phyloP scores from a whole-genome alignment of 371 early-diverging fungal genomes.

The Apophysomyces sp. region DNA sequence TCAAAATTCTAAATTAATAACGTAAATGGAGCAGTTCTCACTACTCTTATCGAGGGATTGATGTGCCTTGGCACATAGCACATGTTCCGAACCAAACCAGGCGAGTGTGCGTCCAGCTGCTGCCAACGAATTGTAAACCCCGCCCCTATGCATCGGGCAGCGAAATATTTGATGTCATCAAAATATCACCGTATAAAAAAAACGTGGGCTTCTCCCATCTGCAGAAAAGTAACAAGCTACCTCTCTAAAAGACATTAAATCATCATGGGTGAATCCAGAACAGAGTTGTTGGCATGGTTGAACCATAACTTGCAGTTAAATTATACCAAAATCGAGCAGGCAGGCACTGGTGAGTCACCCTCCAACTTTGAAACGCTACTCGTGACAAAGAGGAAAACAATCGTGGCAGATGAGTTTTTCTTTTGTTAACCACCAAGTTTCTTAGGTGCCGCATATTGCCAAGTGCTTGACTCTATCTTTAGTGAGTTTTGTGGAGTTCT shows the following conservation, averaged over 20 bases:
- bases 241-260: conserved; percentile 1
- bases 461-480: conserved; percentile 85
- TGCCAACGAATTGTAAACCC: neutral
- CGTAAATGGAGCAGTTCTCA: too few species aligned
- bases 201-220: neutral
- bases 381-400: neutral
- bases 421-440: neutral
- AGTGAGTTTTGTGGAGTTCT: conserved; percentile 28
- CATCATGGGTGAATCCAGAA: conserved; percentile 77
- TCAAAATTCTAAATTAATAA: too few species aligned
- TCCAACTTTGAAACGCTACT: neutral
- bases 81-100: neutral
- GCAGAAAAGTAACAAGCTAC: neutral
- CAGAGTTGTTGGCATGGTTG: conserved; percentile 88
- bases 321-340: conserved; percentile 91
- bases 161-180: neutral
- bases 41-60: too few species aligned
- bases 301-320: conserved; percentile 85
- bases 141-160: neutral
- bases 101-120: neutral
- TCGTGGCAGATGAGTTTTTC: neutral
- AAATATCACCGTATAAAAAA: neutral
- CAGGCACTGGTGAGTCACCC: conserved; percentile 84
- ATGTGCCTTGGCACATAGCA: neutral
- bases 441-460: conserved; percentile 78